Percentiles rank a stretch among this genome's conserved stretches.
phyloP scores from a whole-genome alignment of 2,329 filamentous ascomycete genomes.

The Phaeosphaeria sp. region DNA sequence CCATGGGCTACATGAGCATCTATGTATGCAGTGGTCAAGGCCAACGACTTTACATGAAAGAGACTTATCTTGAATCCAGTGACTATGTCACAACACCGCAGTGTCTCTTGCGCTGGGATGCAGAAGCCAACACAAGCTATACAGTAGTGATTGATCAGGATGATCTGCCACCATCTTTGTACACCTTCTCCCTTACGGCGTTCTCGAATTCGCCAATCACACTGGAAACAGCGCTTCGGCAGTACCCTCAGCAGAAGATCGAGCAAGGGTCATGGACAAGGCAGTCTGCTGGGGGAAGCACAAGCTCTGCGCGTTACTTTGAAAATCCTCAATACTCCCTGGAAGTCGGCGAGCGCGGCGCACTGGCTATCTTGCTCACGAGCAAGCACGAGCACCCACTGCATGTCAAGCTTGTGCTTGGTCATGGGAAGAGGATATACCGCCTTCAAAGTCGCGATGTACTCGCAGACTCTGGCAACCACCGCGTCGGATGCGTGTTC shows the following conservation, averaged over 20 bases:
- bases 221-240: slow-evolving; percentile 67
- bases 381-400: slow-evolving; percentile 74
- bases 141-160: slow-evolving; percentile 79
- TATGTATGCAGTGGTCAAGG: slow-evolving; percentile 79
- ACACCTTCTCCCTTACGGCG: slow-evolving; percentile 86
- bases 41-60: slow-evolving; percentile 74
- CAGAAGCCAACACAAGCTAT: slow-evolving; percentile 58
- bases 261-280: slow-evolving; percentile 75
- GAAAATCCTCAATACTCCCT: slow-evolving; percentile 87
- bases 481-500: slow-evolving; percentile 79
- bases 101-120: slow-evolving; percentile 79
- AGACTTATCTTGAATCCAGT: slow-evolving; percentile 73
- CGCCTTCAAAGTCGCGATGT: slow-evolving; percentile 77
- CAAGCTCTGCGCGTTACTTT: slow-evolving; percentile 77
- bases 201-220: slow-evolving; percentile 72
- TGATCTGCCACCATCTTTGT: slow-evolving; percentile 72
- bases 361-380: slow-evolving; percentile 77
- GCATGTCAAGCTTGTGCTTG: slow-evolving; percentile 85
- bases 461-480: slow-evolving; percentile 84
- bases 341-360: slow-evolving; percentile 61
- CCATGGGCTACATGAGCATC: slow-evolving; percentile 82
- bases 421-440: slow-evolving; percentile 73
- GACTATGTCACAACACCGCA: slow-evolving; percentile 96
- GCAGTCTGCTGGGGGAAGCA: slow-evolving; percentile 83
- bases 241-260: slow-evolving; percentile 66